Evolutionary conservation across 805 yeast genomes (phyloP), one percentile per base, ranked within the genome.

Genomic region (Komagataella kurtzmanii): DNA sequence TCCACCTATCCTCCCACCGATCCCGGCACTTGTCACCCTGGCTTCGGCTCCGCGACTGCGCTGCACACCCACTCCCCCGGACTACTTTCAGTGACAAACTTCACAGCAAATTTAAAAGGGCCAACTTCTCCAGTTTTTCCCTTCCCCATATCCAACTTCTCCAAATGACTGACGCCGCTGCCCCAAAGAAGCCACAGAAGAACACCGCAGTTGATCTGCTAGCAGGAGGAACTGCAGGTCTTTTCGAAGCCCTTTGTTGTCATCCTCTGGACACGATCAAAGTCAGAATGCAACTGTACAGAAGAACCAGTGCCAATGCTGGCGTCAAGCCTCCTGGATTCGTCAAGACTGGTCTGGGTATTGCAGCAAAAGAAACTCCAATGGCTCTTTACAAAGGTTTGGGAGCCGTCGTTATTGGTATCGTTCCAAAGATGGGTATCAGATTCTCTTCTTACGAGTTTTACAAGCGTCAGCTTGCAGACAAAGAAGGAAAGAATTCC

Each of bases 221-320:
- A 49, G 93, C 97, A 40, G 99, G 99, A 60, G 99, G 99, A 61
- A 81, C 91, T 6, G 99, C 99, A 12, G 99, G 99, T 54, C 74
- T 91, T 54, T 88, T 90, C 64, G 99, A 91, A 74, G 99, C 98
- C n/a, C 75, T 93, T 56, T 82, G 91, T 66, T 91, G 99, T 67
- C 99, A 91, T 68, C 98, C 98, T n/a, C 77, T 91, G 60, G 99
- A 91, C 66, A 91, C 99, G 45, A 87, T 91, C 65, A 91, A 91
- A 69, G 99, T 91, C 55, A 81, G 98, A 64, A 91, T 91, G 98
- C 98, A 91, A 68, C 76, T 91, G 60, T 83, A 85, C 65, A 79
- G 80, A 62, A 83, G 82, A 63, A 67, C 77, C 3, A 18, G 23
- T 18, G 23, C 19, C 46, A 44, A 18, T 6, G 80, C 84, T n/a